phyloP scores from a whole-genome alignment of 2,329 filamentous ascomycete species.

The Pseudogymnoascus sp. region DNA sequence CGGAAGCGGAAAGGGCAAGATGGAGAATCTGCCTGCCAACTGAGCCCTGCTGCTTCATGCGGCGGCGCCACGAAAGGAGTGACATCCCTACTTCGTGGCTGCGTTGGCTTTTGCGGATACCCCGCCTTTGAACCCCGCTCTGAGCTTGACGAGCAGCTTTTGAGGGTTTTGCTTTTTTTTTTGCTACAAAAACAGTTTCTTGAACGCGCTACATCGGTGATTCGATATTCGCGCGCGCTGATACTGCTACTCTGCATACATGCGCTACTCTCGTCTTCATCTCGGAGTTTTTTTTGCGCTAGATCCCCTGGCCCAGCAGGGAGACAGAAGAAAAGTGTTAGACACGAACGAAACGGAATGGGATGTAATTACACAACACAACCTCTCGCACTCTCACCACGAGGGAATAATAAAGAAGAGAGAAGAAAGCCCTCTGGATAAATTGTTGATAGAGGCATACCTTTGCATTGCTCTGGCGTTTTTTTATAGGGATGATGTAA shows the following conservation, averaged over 20 bases:
- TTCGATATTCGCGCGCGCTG: constrained; percentile 2
- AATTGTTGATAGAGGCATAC: neutral
- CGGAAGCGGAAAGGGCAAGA: constrained; percentile 62
- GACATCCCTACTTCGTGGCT: constrained; percentile 5
- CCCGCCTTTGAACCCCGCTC: neutral
- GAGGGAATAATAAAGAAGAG: neutral
- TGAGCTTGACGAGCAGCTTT: neutral
- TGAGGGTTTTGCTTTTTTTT: neutral
- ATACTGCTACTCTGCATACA: neutral
- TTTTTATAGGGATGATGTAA: neutral
- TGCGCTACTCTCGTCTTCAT: neutral
- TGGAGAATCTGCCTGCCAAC: constrained; percentile 58
- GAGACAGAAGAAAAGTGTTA: neutral
- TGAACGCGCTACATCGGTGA: constrained; percentile 1
- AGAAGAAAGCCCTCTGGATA: neutral
- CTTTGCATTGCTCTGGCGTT: neutral
- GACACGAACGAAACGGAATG: neutral
- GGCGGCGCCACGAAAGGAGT: neutral
- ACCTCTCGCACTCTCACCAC: neutral
- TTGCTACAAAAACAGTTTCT: neutral
- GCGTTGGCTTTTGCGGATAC: neutral
- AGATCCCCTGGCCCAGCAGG: neutral
- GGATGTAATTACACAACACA: neutral
- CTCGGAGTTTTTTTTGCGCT: neutral
- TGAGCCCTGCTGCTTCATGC: constrained; percentile 13